Evolutionary conservation across 371 early-diverging fungal genomes (phyloP), one percentile per base, ranked within the genome.

Genomic region (Parasitella parasitica): DNA sequence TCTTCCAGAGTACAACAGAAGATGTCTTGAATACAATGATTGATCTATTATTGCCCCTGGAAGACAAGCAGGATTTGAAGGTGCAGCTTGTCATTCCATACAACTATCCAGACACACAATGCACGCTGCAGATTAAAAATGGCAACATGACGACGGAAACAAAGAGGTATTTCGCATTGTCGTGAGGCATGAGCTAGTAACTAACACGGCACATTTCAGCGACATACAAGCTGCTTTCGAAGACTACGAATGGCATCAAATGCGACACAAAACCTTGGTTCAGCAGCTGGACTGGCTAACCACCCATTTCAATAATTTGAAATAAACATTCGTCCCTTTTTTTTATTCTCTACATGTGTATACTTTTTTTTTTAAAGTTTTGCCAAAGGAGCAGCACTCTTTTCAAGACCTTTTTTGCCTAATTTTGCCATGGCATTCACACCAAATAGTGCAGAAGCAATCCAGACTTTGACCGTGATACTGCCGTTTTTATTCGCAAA

Each of bases 381-480:
- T 24, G 70, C 59, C 27, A 11, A 32, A 32, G 75, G 54, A 39
- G 76, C 34, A 20, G 43, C 16, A 38, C 18, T 8, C n/a, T 43
- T 43, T 15, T 73, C 68, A 13, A 71, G 52, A 46, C 69, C 73
- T 54, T 77, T 75, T 59, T 67, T 67, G 26, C 68, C 64, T 9
- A 66, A 32, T 39, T 72, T 73, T 36, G 72, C 69, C 16, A 78
- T 49, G 22, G 81, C 78, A 62, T 71, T 70, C 12, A 74, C 82
- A 67, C 82, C 82, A 68, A 81, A 81, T 37, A 81, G 57, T 18
- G 82, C 79, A 63, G 74, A 61, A 20, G 79, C 66, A 35, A 81
- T 77, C 82, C 82, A 81, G 15, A 81, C 82, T 61, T 81, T 81
- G 57, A 81, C 77, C 39, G 82, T 81, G 59, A 81, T 81, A 43